Evolutionary conservation across 2,329 filamentous ascomycete species (phyloP).

Genomic region (Ophiocordyceps robertsii): DNA sequence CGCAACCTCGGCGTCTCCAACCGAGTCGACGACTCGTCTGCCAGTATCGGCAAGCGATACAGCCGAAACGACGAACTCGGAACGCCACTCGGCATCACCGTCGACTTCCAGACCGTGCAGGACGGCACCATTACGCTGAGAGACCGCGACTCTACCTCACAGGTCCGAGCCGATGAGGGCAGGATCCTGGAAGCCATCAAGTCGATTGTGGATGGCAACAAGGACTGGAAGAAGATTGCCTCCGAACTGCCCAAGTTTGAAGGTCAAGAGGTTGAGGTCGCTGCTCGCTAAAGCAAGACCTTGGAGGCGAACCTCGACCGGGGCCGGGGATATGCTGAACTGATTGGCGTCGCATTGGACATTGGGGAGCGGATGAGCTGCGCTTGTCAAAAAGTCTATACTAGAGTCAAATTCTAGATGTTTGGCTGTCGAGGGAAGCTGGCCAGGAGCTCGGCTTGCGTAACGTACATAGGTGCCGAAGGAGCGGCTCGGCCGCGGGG

Average conservation of each 20-base stretch:
- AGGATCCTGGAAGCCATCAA: conserved; percentile 66
- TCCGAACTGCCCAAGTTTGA: conserved; percentile 74
- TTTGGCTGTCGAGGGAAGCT: too few relatives aligned
- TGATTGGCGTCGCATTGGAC: too few relatives aligned
- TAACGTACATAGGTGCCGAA: too few relatives aligned
- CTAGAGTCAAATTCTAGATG: too few relatives aligned
- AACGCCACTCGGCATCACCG: conserved; percentile 83
- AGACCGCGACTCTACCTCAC: conserved; percentile 81
- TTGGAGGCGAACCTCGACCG: background rate
- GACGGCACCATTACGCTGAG: conserved; percentile 77
- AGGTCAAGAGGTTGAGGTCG: conserved; percentile 50
- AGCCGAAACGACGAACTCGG: conserved; percentile 91
- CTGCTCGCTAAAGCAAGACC: conserved; percentile 13
- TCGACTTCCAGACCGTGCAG: conserved; percentile 91
- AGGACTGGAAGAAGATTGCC: conserved; percentile 56
- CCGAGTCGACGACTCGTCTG: conserved; percentile 79
- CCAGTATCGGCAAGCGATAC: conserved; percentile 90
- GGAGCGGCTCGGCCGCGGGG: too few relatives aligned
- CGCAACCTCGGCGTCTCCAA: conserved; percentile 66
- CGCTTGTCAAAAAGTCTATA: too few relatives aligned
- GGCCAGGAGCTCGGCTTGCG: too few relatives aligned
- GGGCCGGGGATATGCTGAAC: background rate
- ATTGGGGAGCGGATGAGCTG: too few relatives aligned
- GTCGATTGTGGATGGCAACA: conserved; percentile 32
- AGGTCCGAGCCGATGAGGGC: conserved; percentile 73